A percentile compares a stretch with the other conserved stretches of the same genome.
These are phyloP conservation scores for Alternaria sp. DNA, from an alignment of 2,329 filamentous ascomycete genomes.

Conservation along the genomic window DNA sequence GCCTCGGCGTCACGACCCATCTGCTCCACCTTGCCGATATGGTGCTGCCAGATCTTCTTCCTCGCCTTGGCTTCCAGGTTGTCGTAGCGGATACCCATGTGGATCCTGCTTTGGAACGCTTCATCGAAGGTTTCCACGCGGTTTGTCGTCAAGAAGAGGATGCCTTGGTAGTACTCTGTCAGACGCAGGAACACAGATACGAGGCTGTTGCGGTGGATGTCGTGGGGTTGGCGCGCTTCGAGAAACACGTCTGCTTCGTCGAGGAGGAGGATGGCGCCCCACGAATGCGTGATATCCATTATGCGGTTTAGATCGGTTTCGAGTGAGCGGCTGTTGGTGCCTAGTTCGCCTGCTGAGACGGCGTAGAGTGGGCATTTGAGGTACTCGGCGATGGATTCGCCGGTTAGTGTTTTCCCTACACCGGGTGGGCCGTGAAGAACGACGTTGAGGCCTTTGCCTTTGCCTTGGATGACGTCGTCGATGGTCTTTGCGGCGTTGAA, in stretches of 20 bases:
- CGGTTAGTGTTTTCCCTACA: conserved; percentile 87
- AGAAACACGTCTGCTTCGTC: conserved; percentile 72
- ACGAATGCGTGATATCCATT: conserved; percentile 82
- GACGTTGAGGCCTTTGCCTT: conserved; percentile 82
- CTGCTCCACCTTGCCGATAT: conserved; percentile 73
- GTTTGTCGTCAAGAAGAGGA: conserved; percentile 88
- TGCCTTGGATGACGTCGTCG: conserved; percentile 74
- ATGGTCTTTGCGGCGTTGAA: conserved; percentile 82
- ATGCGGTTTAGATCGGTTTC: conserved; percentile 83
- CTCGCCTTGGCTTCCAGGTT: conserved; percentile 75
- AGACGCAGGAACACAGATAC: conserved; percentile 87
- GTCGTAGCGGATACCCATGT: conserved; percentile 83
- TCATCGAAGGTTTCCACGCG: conserved; percentile 88
- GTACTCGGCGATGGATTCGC: conserved; percentile 83
- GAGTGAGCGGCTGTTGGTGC: conserved; percentile 72
- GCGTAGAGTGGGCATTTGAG: conserved; percentile 83
- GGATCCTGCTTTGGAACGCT: conserved; percentile 82
- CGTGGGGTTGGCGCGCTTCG: conserved; percentile 80
- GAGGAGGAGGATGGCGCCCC: conserved; percentile 83
- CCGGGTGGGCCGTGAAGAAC: conserved; percentile 81
- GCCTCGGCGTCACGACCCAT: conserved; percentile 61
- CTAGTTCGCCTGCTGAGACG: conserved; percentile 81
- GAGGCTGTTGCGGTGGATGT: conserved; percentile 83
- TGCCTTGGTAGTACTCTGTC: conserved; percentile 91
- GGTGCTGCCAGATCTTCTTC: conserved; percentile 82